Percentiles rank a stretch among this genome's conserved stretches.
Conservation (phyloP, 2,329 filamentous ascomycete species). For the Fusarium solani-melongenae region DNA sequence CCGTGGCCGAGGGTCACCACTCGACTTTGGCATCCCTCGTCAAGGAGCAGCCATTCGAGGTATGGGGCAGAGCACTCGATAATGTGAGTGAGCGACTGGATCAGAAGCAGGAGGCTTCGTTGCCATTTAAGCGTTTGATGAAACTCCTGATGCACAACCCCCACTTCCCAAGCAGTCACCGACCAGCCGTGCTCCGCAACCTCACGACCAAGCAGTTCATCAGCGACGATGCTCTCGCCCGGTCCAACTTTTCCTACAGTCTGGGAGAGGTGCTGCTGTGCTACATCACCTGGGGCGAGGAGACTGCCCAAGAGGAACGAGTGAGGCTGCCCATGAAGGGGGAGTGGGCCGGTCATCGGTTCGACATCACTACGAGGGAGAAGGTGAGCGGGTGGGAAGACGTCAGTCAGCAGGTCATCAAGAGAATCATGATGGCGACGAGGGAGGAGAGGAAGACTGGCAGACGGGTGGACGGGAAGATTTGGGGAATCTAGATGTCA, state of each 20-base stretch:
- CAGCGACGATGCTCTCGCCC: not conserved
- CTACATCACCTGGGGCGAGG: not conserved
- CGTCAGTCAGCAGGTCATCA: not conserved
- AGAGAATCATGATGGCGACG: not conserved
- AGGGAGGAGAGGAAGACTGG: not conserved
- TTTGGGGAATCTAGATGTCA: not conserved
- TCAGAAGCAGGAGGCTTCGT: not conserved
- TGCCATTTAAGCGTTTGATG: not conserved
- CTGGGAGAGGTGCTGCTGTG: slow-evolving; percentile 6
- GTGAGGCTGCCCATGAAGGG: not conserved
- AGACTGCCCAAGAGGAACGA: not conserved
- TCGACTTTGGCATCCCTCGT: not conserved
- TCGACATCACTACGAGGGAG: slow-evolving; percentile 1
- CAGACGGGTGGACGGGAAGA: not conserved
- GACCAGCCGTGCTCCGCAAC: slow-evolving; percentile 17
- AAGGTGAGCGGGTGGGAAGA: not conserved
- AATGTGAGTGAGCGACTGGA: not conserved
- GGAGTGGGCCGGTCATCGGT: not conserved
- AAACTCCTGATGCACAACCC: not conserved
- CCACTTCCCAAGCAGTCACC: not conserved
- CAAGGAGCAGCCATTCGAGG: not conserved
- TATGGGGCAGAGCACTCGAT: not conserved
- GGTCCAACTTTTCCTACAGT: not conserved
- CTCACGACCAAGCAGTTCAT: slow-evolving; percentile 15
- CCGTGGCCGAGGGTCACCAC: not conserved